A percentile compares a stretch with the other conserved stretches of the same genome.
phyloP scores from a whole-genome alignment of 2,329 filamentous ascomycete species.

The Tolypocladium cylindrosporum region DNA sequence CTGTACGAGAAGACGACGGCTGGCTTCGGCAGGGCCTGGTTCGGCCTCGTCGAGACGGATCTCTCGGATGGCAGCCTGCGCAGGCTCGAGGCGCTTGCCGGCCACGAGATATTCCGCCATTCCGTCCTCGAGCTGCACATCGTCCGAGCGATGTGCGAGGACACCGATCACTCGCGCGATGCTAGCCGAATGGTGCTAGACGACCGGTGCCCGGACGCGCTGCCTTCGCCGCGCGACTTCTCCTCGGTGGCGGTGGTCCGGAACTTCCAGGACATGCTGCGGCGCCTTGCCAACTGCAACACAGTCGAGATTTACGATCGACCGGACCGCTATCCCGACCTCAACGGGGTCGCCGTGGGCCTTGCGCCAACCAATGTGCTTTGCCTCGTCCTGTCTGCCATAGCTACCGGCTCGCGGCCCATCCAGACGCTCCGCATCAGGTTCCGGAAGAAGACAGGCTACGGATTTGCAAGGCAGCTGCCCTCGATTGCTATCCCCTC shows the following conservation, averaged over 20 bases:
- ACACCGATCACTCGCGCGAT: too few species aligned
- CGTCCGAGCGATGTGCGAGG: not conserved
- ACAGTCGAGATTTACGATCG: not conserved
- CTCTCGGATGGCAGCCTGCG: not conserved
- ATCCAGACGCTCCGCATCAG: not conserved
- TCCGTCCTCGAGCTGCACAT: not conserved
- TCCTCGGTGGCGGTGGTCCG: not conserved
- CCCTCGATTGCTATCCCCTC: not conserved
- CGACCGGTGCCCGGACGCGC: too few species aligned
- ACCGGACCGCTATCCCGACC: not conserved
- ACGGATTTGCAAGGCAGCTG: not conserved
- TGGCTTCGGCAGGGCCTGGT: not conserved
- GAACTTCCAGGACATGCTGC: not conserved
- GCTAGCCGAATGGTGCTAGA: too few species aligned
- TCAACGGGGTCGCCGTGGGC: not conserved
- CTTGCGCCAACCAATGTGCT: not conserved
- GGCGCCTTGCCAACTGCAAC: not conserved
- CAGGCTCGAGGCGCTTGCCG: not conserved
- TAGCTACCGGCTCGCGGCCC: not conserved
- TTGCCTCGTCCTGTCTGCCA: not conserved
- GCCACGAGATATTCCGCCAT: not conserved
- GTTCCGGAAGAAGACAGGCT: accelerated
- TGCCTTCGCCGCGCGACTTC: not conserved
- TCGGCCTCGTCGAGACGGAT: not conserved
- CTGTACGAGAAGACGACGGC: not conserved